These are phyloP conservation scores for Lepiota subincarnata DNA, from an alignment of 768 basidiomycete genomes.

Conservation along the genomic window DNA sequence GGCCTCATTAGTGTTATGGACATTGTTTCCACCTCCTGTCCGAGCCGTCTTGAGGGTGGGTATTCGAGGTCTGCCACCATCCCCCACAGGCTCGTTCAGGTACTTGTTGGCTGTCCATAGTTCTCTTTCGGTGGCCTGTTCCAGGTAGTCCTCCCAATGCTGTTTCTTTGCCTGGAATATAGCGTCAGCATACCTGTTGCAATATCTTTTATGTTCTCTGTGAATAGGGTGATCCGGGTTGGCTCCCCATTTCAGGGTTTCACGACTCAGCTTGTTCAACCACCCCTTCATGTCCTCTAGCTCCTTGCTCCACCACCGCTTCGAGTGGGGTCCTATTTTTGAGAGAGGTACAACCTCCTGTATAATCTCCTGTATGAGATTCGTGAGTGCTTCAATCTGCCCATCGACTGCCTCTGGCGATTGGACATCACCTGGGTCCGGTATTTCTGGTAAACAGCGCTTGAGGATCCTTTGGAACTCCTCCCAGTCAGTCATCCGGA, in stretches of 20 bases:
- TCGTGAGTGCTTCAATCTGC: constrained; percentile 2
- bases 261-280: constrained; percentile 13
- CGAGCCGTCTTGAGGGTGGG: constrained; percentile 19
- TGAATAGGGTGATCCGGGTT: constrained; percentile 21
- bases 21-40: not conserved
- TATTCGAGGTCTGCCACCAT: constrained; percentile 23
- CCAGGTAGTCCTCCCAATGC: constrained; percentile 27
- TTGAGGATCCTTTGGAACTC: constrained; percentile 19
- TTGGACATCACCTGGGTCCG: not conserved
- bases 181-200: constrained; percentile 15
- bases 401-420: not conserved
- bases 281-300: constrained; percentile 19
- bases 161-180: constrained; percentile 19
- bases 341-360: not conserved
- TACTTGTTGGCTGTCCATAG: constrained; percentile 25
- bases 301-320: too few species aligned
- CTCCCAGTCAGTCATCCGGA: constrained; percentile 16
- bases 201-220: constrained; percentile 6
- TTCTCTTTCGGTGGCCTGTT: constrained; percentile 9
- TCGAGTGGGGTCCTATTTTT: constrained; percentile 7
- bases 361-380: constrained; percentile 10
- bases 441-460: constrained; percentile 18
- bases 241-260: constrained; percentile 5
- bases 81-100: constrained; percentile 15
- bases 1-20: constrained; percentile 19